Evolutionary conservation across 495 filamentous ascomycete species (phyloP).

Genomic region (Talaromyces borbonicus): DNA sequence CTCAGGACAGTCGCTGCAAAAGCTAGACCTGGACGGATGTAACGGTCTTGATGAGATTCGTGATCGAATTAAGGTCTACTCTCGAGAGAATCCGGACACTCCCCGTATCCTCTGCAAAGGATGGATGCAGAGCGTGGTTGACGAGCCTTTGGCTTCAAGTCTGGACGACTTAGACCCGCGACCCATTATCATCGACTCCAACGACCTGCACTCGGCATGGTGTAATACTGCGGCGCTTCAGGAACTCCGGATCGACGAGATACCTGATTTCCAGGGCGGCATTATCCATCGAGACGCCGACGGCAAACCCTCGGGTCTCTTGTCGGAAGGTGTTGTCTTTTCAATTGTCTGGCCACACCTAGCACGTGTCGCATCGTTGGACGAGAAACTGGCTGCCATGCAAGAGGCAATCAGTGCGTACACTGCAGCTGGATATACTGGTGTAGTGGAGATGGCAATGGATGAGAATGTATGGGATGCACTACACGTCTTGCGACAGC

Average conservation of each 20-base stretch:
- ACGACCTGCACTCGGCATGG: constrained; percentile 56
- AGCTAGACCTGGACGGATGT: constrained; percentile 44
- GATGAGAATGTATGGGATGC: constrained; percentile 51
- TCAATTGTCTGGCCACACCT: constrained; percentile 50
- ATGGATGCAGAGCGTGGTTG: constrained; percentile 53
- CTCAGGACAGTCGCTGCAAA: constrained; percentile 48
- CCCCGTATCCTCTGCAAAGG: constrained; percentile 46
- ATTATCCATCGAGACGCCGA: constrained; percentile 43
- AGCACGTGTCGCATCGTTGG: constrained; percentile 38
- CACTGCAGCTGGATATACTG: constrained; percentile 48
- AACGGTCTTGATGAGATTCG: constrained; percentile 45
- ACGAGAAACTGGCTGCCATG: constrained; percentile 44
- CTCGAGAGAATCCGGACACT: constrained; percentile 35
- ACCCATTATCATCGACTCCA: constrained; percentile 51
- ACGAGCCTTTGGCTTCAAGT: constrained; percentile 41
- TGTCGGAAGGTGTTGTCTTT: constrained; percentile 48
- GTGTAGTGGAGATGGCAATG: constrained; percentile 63
- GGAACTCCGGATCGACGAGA: constrained; percentile 39
- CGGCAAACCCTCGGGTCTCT: constrained; percentile 43
- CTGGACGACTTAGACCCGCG: constrained; percentile 43
- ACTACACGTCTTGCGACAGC: constrained; percentile 34
- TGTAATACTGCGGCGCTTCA: constrained; percentile 44
- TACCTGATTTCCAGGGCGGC: constrained; percentile 45
- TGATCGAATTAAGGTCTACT: constrained; percentile 37
- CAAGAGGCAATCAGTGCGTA: constrained; percentile 40